A percentile compares a stretch with the other conserved stretches of the same genome.
These are phyloP conservation scores for Aspergillus novofumigatus DNA, from an alignment of 2,329 filamentous ascomycete genomes.

Conservation along the genomic window DNA sequence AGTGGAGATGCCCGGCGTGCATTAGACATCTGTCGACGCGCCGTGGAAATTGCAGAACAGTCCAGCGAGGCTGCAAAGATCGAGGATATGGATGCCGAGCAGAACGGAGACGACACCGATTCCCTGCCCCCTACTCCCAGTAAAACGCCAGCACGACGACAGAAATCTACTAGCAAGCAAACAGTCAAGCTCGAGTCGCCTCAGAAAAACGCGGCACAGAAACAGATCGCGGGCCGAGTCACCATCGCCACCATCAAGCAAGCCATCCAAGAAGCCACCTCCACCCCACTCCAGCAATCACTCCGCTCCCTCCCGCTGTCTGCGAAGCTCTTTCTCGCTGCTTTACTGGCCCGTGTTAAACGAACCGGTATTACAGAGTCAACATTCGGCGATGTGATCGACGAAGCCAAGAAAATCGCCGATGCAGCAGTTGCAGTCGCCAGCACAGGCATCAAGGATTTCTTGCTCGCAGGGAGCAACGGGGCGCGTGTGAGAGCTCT, in stretches of 20 bases:
- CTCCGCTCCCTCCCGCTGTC: constrained; percentile 76
- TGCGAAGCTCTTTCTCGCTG: constrained; percentile 80
- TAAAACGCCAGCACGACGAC: constrained; percentile 35
- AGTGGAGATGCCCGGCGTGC: constrained; percentile 89
- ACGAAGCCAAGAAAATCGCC: constrained; percentile 71
- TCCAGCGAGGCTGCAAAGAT: constrained; percentile 47
- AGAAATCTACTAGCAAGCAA: constrained; percentile 20
- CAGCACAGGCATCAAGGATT: constrained; percentile 55
- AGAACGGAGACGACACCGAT: constrained; percentile 28
- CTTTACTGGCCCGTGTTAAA: constrained; percentile 71
- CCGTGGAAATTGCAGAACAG: constrained; percentile 89
- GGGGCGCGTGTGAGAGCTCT: constrained; percentile 55
- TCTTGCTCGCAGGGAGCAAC: constrained; percentile 49
- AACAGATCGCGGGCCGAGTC: constrained; percentile 53
- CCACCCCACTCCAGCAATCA: constrained; percentile 85
- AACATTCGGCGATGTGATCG: constrained; percentile 80
- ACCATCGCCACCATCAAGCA: constrained; percentile 91
- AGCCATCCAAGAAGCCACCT: constrained; percentile 92
- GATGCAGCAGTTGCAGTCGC: constrained; percentile 39
- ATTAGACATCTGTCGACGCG: constrained; percentile 89
- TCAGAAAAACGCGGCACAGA: constrained; percentile 15
- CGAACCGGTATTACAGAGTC: constrained; percentile 84
- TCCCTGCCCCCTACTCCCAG: constrained; percentile 42
- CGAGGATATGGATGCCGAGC: constrained; percentile 13
- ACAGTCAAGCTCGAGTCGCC: constrained; percentile 8